phyloP scores from a whole-genome alignment of 108 stramenopile genomes.

The Fistulifera pelliculosa region DNA sequence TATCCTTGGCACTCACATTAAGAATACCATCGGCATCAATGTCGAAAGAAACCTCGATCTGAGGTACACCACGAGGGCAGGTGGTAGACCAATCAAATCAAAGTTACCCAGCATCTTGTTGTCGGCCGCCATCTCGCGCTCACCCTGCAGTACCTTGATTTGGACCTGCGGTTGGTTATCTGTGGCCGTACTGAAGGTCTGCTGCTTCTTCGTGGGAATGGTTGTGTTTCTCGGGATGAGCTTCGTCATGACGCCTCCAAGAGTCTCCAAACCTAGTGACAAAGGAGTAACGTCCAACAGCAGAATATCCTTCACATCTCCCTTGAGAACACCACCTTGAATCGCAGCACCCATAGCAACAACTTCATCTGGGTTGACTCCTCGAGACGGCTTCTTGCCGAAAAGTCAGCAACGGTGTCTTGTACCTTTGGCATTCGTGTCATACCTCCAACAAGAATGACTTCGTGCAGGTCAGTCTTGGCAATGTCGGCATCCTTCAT shows the following conservation, averaged over 20 bases:
- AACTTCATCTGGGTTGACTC: conserved; percentile 99
- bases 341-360: conserved; percentile 99
- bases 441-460: conserved; percentile 99
- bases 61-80: conserved; percentile 99
- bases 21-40: conserved; percentile 99
- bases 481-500: conserved; percentile 91
- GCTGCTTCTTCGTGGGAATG: conserved; percentile 99
- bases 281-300: conserved; percentile 98
- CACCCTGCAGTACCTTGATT: conserved; percentile 99
- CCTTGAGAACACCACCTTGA: conserved; percentile 98
- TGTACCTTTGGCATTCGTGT: conserved; percentile 99
- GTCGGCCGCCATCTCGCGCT: conserved; percentile 99
- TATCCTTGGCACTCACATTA: conserved; percentile 97
- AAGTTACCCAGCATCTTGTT: conserved; percentile 99
- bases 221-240: conserved; percentile 99
- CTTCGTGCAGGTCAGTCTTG: conserved; percentile 92
- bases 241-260: conserved; percentile 99
- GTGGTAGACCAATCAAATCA: conserved; percentile 97
- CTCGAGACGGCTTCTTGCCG: conserved; percentile 79
- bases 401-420: conserved; percentile 96
- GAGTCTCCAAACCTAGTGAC: conserved; percentile 98
- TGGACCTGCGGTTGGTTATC: conserved; percentile 95
- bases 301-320: conserved; percentile 99
- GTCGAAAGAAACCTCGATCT: conserved; percentile 99
- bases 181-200: conserved; percentile 97